Evolutionary conservation across 1,284 basidiomycete genomes (phyloP), one percentile per base, ranked within the genome.

Genomic region (Ustilago lituana): DNA sequence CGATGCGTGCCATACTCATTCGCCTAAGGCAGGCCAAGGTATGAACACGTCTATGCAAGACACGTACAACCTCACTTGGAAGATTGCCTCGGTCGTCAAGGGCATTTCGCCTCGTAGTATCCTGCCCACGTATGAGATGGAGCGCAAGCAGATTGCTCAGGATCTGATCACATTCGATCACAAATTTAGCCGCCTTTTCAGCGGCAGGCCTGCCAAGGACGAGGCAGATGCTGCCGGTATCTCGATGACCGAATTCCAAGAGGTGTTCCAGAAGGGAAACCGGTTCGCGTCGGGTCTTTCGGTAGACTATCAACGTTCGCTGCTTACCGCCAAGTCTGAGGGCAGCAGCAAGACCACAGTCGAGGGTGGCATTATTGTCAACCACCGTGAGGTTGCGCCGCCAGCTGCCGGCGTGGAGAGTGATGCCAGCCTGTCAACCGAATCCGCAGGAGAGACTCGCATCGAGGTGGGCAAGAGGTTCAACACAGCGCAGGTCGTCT

Each of bases 21-120:
- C 90, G 0, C 91, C 91, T 0, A 93, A 87, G 70, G 86, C 86
- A 5, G 89, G 84, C 83, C 87, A 84, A 54, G 89, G 89, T 5
- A 90, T 90, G 89, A 90, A 90, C 63, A 88, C 88, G 1, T 90
- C 89, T 73, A 91, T 92, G 90, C 90, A 89, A 62, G 91, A 93
- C 76, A 77, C 78, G 4, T 79, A 74, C 64, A 81, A 81, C 27
- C 49, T 81, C 9, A 73, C 73, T 22, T 79, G 79, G 72, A 93
- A 93, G 77, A 75, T 93, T 39, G 85, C 85, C 0, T 87, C 90
- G 48, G 90, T 91, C 19, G 82, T 92, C 17, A 87, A 87, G 46
- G 90, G 89, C 9, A 88, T 87, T 85, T 89, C 90, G 1, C 84
- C 86, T 35, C 83, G 86, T 2, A 87, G 86, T 0, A 82, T 94